Base-by-base conservation (phyloP, 2,329 filamentous ascomycete genomes). In the Lecanicillium sp. region DNA sequence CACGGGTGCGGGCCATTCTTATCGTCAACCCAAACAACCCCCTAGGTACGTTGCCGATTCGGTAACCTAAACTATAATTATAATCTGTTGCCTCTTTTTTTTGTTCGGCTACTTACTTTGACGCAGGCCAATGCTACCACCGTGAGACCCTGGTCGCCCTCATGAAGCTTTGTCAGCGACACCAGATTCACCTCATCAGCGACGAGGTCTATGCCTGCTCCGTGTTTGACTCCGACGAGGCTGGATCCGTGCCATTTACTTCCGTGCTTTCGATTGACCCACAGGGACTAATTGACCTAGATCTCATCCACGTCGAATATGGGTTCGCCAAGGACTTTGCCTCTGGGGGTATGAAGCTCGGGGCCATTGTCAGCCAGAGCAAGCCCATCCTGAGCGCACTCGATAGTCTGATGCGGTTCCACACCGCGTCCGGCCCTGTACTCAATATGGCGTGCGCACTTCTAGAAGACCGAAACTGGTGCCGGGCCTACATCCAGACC, bases 201-300 rank as follows among this genome's bases (percentile, higher is more conserved):
- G 78, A 82, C 56, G 78, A 82, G 56, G 73, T 82, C 32, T 81
- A 81, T 55, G 78, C 72, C 9, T 62, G 74, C 30, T 76, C 73
- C 1, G 65, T 73, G 0, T 80, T 71, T 51, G 50, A 71, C 58
- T 56, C 62, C 24, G 29, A 61, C 53, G 48, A 69, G 60, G 35
- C 47, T 49, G 21, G 48, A 17, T 50, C 56, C 10, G 38, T 50
- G 5, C 60, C 63, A 0, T 80, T 80, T 52, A 73, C 69, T 3
- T 79, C 75, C 0, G 61, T 67, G 3, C 60, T 79, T 2, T 71
- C 74, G 2, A 70, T 79, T 9, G 60, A 75, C 35, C 48, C 65
- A 0, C 49, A 55, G 0, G 65, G 59, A 0, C 51, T 78, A 17
- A 74, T 81, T 32, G 66, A 78, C 44, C 59, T 65, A 1, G 55